These are phyloP conservation scores for Yamadazyma friedrichii DNA, from an alignment of 1,139 yeast species.

Conservation along the genomic window DNA sequence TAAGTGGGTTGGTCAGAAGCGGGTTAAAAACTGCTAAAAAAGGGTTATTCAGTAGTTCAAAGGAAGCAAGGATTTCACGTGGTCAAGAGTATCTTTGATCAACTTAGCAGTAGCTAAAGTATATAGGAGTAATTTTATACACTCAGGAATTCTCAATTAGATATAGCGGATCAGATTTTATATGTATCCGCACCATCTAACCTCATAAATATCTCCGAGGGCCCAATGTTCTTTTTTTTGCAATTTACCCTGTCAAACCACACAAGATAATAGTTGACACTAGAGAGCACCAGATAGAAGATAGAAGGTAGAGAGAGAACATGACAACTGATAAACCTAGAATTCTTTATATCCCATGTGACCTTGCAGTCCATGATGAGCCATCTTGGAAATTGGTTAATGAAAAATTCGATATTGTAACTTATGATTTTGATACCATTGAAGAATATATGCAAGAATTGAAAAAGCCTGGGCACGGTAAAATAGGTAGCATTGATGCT, in stretches of 20 bases:
- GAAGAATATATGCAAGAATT: slow-evolving; percentile 30
- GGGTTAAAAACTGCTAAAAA: slow-evolving; percentile 19
- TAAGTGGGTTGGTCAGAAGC: slow-evolving; percentile 19
- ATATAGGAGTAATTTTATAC: no score
- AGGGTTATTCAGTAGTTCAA: slow-evolving; percentile 12
- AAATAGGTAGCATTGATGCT: slow-evolving; percentile 29
- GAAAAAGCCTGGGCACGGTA: slow-evolving; percentile 28
- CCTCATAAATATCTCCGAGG: no score
- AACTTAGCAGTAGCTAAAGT: no score
- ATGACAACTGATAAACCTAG: slow-evolving; percentile 19
- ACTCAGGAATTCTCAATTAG: no score
- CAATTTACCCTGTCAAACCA: no score
- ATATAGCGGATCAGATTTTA: no score
- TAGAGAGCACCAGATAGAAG: neutral
- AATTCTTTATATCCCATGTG: slow-evolving; percentile 34
- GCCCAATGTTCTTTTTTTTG: no score
- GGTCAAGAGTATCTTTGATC: slow-evolving; percentile 5
- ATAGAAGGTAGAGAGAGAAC: neutral
- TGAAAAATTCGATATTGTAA: slow-evolving; percentile 28
- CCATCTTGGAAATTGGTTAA: slow-evolving; percentile 29
- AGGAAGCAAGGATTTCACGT: slow-evolving; percentile 7
- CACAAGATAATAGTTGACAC: neutral
- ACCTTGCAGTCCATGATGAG: slow-evolving; percentile 28
- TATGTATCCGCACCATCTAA: no score
- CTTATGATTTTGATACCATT: slow-evolving; percentile 27